phyloP scores from a whole-genome alignment of 1,139 yeast species.

The Hyphopichia khmerensis region DNA sequence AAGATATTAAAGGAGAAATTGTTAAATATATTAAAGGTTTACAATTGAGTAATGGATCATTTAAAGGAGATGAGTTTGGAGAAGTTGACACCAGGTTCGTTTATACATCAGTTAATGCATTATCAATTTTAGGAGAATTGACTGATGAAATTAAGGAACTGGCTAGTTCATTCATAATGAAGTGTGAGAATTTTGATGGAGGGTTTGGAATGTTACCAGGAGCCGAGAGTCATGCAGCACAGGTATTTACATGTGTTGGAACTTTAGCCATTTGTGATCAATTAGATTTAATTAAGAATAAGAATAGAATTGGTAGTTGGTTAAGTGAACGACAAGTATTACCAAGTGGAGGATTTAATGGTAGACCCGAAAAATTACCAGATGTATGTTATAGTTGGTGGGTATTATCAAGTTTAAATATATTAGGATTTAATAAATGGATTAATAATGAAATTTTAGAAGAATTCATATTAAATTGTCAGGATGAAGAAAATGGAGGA shows the following conservation, averaged over 20 bases:
- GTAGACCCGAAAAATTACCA: slow-evolving; percentile 93
- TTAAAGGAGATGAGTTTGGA: slow-evolving; percentile 88
- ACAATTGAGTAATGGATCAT: slow-evolving; percentile 74
- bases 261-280: slow-evolving; percentile 67
- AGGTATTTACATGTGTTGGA: slow-evolving; percentile 84
- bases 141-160: slow-evolving; percentile 59
- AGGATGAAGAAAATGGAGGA: slow-evolving; percentile 81
- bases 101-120: slow-evolving; percentile 74
- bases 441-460: slow-evolving; percentile 63
- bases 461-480: slow-evolving; percentile 70
- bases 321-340: slow-evolving; percentile 83
- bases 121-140: slow-evolving; percentile 66
- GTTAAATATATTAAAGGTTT: slow-evolving; percentile 46
- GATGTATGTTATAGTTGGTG: slow-evolving; percentile 99
- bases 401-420: slow-evolving; percentile 80
- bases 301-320: slow-evolving; percentile 64
- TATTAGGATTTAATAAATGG: slow-evolving; percentile 69
- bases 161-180: slow-evolving; percentile 62
- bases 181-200: slow-evolving; percentile 90
- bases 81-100: slow-evolving; percentile 91
- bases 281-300: slow-evolving; percentile 50
- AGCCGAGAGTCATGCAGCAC: slow-evolving; percentile 94
- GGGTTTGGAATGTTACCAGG: slow-evolving; percentile 95
- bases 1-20: slow-evolving; percentile 25
- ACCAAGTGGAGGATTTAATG: slow-evolving; percentile 87